Evolutionary conservation across 345 rosid species (phyloP).

Genomic region (Carallia brachiata): DNA sequence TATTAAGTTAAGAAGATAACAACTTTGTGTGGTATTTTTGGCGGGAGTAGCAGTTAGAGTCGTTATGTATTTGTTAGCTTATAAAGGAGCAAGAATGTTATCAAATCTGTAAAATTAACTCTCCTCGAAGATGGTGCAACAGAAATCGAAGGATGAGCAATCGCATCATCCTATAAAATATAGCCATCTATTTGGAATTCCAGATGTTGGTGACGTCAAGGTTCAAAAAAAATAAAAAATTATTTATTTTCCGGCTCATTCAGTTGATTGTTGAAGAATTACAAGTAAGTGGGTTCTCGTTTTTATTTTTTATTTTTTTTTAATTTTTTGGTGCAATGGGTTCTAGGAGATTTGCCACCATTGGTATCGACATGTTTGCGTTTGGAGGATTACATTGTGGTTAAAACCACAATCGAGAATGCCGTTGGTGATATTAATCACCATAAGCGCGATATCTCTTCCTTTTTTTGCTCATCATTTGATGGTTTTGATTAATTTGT

Average conservation of each 20-base stretch:
- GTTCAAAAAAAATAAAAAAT: too few relatives aligned
- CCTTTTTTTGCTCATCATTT: not conserved
- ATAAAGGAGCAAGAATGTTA: too few relatives aligned
- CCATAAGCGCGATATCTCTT: conserved; percentile 64
- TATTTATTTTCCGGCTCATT: not conserved
- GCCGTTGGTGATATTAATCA: conserved; percentile 79
- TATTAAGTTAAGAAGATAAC: too few relatives aligned
- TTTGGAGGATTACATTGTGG: conserved; percentile 56
- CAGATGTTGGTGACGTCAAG: too few relatives aligned
- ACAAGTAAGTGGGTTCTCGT: not conserved
- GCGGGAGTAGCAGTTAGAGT: too few relatives aligned
- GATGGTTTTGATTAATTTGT: too few relatives aligned
- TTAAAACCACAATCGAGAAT: conserved; percentile 67
- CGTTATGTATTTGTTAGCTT: too few relatives aligned
- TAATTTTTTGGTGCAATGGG: conserved; percentile 53
- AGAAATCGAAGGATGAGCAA: conserved; percentile 87
- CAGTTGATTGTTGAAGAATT: not conserved
- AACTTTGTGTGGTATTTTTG: too few relatives aligned
- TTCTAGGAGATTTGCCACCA: conserved; percentile 36
- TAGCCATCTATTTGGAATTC: too few relatives aligned
- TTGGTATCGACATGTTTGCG: conserved; percentile 78
- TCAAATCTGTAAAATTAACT: too few relatives aligned
- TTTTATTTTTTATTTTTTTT: not conserved
- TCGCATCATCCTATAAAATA: conserved; percentile 36
- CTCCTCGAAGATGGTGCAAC: conserved; percentile 64